Percentiles rank a stretch among this genome's conserved stretches.
phyloP scores from a whole-genome alignment of 495 filamentous ascomycete species.

The Lasiosphaeria miniovina region DNA sequence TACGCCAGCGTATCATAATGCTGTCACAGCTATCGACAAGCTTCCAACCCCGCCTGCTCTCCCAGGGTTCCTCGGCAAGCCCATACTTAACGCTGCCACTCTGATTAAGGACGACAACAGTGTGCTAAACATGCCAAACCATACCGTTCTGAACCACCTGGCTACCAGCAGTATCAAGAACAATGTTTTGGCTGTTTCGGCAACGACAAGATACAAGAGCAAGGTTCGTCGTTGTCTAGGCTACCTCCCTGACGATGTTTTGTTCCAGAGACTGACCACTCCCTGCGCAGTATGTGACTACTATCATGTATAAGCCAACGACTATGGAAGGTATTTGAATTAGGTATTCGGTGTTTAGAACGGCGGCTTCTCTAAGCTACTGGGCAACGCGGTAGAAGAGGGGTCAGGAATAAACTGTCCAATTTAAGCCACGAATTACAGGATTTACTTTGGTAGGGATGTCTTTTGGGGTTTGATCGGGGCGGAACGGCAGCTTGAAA shows the following conservation, averaged over 20 bases:
- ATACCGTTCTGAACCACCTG: conserved; percentile 93
- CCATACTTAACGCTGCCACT: conserved; percentile 85
- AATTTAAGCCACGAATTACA: not conserved
- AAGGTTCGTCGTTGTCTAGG: conserved; percentile 58
- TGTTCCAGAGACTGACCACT: conserved; percentile 14
- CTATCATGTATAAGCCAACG: conserved; percentile 95
- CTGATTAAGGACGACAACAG: conserved; percentile 97
- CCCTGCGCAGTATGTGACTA: conserved; percentile 79
- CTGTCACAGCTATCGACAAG: conserved; percentile 64
- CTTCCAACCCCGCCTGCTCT: conserved; percentile 80
- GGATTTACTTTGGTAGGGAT: not conserved
- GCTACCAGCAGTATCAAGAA: conserved; percentile 99
- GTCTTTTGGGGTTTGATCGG: not conserved
- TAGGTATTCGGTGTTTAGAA: not conserved
- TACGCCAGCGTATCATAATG: conserved; percentile 62
- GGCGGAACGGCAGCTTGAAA: not conserved
- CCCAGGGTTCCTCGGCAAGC: conserved; percentile 89
- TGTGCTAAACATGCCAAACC: conserved; percentile 92
- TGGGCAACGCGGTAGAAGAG: not conserved
- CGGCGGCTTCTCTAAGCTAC: not conserved
- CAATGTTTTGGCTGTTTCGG: conserved; percentile 91
- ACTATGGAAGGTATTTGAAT: conserved; percentile 23
- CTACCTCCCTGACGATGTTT: not conserved
- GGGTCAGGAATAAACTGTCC: conserved; percentile 9
- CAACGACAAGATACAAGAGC: conserved; percentile 91